These are phyloP conservation scores for Penicillium salamii DNA, from an alignment of 495 filamentous ascomycete genomes.

Conservation along the genomic window DNA sequence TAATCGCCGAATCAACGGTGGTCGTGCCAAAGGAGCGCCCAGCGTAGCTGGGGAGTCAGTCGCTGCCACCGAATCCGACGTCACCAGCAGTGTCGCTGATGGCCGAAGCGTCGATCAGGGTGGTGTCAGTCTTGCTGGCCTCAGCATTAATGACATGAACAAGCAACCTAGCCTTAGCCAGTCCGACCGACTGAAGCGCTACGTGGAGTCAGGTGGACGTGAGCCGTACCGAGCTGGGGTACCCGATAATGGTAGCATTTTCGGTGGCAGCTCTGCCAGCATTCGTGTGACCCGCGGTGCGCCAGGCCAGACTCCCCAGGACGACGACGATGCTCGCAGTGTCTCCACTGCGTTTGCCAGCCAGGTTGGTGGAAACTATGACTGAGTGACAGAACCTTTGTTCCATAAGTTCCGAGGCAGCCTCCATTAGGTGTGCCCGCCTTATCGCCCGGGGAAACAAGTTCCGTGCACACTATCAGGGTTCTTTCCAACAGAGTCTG, in stretches of 20 bases:
- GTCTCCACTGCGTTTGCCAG: slow-evolving; percentile 94
- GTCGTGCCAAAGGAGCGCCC: slow-evolving; percentile 60
- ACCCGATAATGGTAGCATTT: slow-evolving; percentile 65
- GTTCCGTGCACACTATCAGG: slow-evolving; percentile 20
- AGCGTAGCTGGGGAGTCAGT: slow-evolving; percentile 89
- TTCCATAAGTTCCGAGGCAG: slow-evolving; percentile 11
- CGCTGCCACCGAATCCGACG: slow-evolving; percentile 84
- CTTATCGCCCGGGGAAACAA: slow-evolving; percentile 15
- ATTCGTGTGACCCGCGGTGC: slow-evolving; percentile 51
- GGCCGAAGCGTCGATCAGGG: slow-evolving; percentile 74
- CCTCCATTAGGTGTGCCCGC: slow-evolving; percentile 19
- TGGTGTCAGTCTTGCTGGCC: slow-evolving; percentile 79
- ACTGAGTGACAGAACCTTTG: slow-evolving; percentile 57
- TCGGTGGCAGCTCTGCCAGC: slow-evolving; percentile 68
- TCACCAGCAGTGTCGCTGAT: slow-evolving; percentile 66
- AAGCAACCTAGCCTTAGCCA: slow-evolving; percentile 84
- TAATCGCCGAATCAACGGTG: slow-evolving; percentile 58
- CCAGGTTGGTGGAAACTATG: slow-evolving; percentile 86
- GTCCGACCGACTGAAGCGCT: slow-evolving; percentile 77
- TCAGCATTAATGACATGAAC: slow-evolving; percentile 70
- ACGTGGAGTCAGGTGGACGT: slow-evolving; percentile 77
- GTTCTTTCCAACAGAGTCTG: slow-evolving; percentile 24
- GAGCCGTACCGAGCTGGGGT: slow-evolving; percentile 43
- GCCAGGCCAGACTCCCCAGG: slow-evolving; percentile 44
- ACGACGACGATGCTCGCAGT: slow-evolving; percentile 92